phyloP scores from a whole-genome alignment of 1,284 basidiomycete species.

The Leccinum griseonigrum region DNA sequence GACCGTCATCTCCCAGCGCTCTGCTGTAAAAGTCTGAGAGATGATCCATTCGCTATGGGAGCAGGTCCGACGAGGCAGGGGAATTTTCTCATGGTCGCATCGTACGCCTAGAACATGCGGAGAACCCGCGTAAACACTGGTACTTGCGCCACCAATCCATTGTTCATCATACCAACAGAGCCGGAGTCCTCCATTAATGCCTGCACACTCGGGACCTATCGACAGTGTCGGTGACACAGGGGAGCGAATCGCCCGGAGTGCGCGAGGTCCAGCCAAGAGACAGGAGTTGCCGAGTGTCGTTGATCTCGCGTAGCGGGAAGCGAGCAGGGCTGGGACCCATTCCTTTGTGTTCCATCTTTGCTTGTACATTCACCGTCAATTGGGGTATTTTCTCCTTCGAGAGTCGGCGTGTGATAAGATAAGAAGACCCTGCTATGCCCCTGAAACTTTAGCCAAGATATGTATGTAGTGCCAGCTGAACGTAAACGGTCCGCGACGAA shows the following conservation, averaged over 20 bases:
- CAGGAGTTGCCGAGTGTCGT: background rate
- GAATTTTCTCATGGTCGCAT: background rate
- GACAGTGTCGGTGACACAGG: background rate
- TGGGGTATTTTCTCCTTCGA: background rate
- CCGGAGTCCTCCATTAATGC: background rate
- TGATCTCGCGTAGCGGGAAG: background rate
- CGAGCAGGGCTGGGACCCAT: background rate
- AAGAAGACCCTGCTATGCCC: too few species aligned
- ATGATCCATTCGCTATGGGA: constrained; percentile 36
- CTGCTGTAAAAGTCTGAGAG: constrained; percentile 62
- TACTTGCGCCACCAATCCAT: background rate
- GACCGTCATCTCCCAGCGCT: constrained; percentile 49
- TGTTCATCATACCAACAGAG: background rate
- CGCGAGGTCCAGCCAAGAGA: background rate
- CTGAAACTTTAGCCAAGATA: background rate
- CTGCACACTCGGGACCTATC: background rate
- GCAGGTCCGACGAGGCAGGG: background rate
- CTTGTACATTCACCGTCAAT: too few species aligned
- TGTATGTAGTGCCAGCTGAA: background rate
- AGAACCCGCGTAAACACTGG: background rate
- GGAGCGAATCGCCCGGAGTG: background rate
- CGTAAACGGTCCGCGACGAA: background rate
- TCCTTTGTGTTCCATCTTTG: too few species aligned
- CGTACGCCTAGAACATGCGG: background rate
- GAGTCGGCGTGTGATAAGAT: background rate